Percentiles rank a stretch among this genome's conserved stretches.
These are phyloP conservation scores for Aspergillus jensenii DNA, from an alignment of 2,329 filamentous ascomycete species.

Conservation along the genomic window DNA sequence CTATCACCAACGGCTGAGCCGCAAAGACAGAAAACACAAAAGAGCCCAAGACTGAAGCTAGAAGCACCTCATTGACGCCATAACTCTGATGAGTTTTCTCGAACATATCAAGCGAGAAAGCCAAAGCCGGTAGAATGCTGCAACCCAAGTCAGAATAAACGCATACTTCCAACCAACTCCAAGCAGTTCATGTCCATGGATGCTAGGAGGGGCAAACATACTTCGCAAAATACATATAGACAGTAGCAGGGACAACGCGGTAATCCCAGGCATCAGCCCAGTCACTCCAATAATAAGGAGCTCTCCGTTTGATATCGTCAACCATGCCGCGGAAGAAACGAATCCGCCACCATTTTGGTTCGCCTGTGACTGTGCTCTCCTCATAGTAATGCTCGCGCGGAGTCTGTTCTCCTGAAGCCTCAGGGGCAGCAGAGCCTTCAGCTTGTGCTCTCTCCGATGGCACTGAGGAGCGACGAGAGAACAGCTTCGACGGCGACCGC, in stretches of 20 bases:
- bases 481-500: conserved; percentile 15
- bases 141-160: conserved; percentile 11
- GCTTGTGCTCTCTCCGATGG: not conserved
- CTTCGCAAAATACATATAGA: conserved; percentile 97
- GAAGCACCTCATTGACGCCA: conserved; percentile 87
- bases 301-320: conserved; percentile 71
- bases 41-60: conserved; percentile 78
- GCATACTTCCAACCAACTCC: not conserved
- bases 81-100: conserved; percentile 81
- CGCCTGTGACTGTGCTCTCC: not conserved
- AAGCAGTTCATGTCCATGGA: not conserved
- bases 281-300: conserved; percentile 77
- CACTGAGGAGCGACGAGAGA: conserved; percentile 1
- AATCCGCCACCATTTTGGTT: conserved; percentile 68
- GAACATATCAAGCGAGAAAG: conserved; percentile 93
- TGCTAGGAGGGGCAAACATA: conserved; percentile 43
- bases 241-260: conserved; percentile 78
- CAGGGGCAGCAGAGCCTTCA: not conserved
- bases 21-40: conserved; percentile 78
- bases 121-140: conserved; percentile 81
- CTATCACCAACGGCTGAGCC: conserved; percentile 84
- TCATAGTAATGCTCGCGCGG: not conserved
- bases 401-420: not conserved
- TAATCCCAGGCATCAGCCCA: conserved; percentile 90
- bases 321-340: conserved; percentile 75